Evolutionary conservation across 192 early-diverging fungal genomes (phyloP), one percentile per base, ranked within the genome.

Genomic region (Mortierella alpina): DNA sequence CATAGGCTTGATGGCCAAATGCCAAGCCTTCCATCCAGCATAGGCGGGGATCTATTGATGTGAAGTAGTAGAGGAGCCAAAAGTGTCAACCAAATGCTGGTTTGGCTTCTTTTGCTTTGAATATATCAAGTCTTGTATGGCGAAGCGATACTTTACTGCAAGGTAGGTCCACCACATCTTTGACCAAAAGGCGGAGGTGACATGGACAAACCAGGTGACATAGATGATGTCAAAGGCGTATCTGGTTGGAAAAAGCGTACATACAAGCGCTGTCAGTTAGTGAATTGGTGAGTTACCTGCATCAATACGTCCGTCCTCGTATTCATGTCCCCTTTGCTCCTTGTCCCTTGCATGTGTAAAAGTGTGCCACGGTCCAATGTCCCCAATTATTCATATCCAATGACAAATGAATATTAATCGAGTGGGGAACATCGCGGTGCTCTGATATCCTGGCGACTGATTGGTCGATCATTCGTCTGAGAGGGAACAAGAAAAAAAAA

Each of bases 161-260:
- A 85, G 70, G 41, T 85, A 85, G 45, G 79, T 72, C 66, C 74
- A 88, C 90, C 84, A 90, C 66, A 83, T 75, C 70, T 88, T 85
- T 50, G 76, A 73, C 55, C 86, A 92, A 23, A 90, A 84, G 20
- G 89, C 89, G 23, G 90, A 90, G 9, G 84, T 82, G 46, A 91
- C 71, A 75, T 93, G 92, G 45, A 92, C 91, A 63, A 91, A 88
- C 93, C 93, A 95, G 18, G 92, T 91, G 44, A 96, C 85, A 59
- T 96, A 96, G 59, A 96, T 92, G 56, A 94, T 89, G 64, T 96
- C 95, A 75, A 95, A 96, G 82, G 92, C 90, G 65, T 95, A 95
- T 44, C 92, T 92, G 86, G 7, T 59, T 51, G 84, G 49, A 47
- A 76, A 81, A 0, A 40, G 50, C 65, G 56, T 73, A 10, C 70